Evolutionary conservation across 306 rosid genomes (phyloP), one percentile per base, ranked within the genome.

Genomic region (Ochetophila trinervis): DNA sequence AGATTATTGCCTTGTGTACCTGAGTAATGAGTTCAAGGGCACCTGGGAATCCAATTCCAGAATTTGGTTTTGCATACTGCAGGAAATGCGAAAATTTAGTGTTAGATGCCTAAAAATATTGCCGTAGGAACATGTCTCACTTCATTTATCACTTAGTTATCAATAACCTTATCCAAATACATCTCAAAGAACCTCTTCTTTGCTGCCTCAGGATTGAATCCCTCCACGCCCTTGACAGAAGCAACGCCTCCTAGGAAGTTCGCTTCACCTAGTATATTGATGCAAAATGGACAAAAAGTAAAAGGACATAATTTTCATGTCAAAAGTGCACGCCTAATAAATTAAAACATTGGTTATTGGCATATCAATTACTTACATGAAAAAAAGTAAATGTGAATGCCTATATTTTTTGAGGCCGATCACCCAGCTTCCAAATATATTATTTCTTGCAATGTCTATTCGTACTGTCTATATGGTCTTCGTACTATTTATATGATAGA

Each of bases 171-270:
- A 44, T 87, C 89, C 68, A 93, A 45, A 79, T 93, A 93, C 76
- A 93, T 87, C 78, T 93, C 96, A 68, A 87, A 93, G 70, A 93
- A 93, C 73, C 98, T 84, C 81, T 72, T 83, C 73, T 93, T 93
- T 57, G 95, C 95, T 22, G 88, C 89, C 79, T 87, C 88, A 1
- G 89, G 34, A 69, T 83, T 62, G 52, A 89, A 92, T 68, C 80
- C 98, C 71, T 83, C 61, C 51, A 93, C 88, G 63, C 89, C 96
- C 70, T 89, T 93, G 60, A 81, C 87, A 70, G 89, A 72, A 62
- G 98, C 98, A 59, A 93, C 98, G 47, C 97, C 98, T 65, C 98
- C 98, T 81, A 93, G 79, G 77, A 93, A 93, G 62, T 87, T 93
- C 5, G 91, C 98, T 71, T 93, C 98, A 8, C 98, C 98, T 93